Base-by-base conservation (phyloP, 2,329 filamentous ascomycete species). In the Ophiocordyceps polyrhachis-furcata region DNA sequence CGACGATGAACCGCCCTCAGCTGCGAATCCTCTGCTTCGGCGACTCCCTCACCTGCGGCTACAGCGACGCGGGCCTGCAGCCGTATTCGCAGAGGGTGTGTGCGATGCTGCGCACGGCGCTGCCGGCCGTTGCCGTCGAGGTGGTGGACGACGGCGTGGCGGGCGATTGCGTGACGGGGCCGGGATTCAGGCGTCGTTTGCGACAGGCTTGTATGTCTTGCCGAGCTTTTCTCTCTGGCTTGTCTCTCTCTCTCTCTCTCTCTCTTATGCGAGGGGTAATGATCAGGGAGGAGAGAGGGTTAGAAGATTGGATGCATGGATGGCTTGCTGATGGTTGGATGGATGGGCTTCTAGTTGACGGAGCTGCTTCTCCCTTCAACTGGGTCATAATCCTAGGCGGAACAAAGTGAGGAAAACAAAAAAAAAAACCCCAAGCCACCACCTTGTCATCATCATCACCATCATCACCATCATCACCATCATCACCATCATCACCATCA, bases 311-410 rank as follows among this genome's bases (percentile, higher is more conserved):
- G 25, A 28, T 28, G 25, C 5, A 28, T 28, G 25, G 9, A 25
- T n/a, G 23, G 7, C 9, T 28, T 28, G 25, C 25, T 28, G 25
- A 28, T 28, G 25, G 23, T 25, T n/a, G n/a, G n/a, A 23, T 23
- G 21, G 4, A 23, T 4, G 21, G 25, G 6, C 25, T 2, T 25
- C 9, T 11, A 28, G 25, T 2, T 28, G 25, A 28, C 6, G 25
- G 25, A 28, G 25, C 25, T 28, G 25, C 25, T 6, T 76, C 64
- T 50, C 21, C 21, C 21, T 23, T 4, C 21, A 72, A 80, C 62
- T 81, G 76, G 74, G 68, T 72, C 14, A 68, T 82, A 29, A 58
- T 81, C 5, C 66, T 82, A 2, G 77, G 74, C 9, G 78, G 77
- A 2, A 81, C 77, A 43, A 82, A 81, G 63, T 71, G 59, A 44